Percentiles rank a stretch among this genome's conserved stretches.
Evolutionary conservation across 2,329 filamentous ascomycete genomes (phyloP).

Genomic region (Colletotrichum aenigma): DNA sequence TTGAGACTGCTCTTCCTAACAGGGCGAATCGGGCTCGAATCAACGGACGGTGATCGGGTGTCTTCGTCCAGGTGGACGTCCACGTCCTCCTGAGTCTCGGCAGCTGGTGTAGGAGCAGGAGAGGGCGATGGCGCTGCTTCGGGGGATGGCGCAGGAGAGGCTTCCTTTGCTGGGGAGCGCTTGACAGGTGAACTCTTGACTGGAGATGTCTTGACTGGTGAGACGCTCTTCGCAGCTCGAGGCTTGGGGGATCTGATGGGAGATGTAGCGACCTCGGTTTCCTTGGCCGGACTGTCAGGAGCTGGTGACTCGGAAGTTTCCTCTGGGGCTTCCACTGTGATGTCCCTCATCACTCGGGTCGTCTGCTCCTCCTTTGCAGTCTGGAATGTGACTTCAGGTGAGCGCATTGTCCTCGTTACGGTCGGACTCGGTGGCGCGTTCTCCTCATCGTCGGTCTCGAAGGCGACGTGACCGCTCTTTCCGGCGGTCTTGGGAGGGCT

Average conservation of each 20-base stretch:
- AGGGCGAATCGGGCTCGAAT: constrained; percentile 76
- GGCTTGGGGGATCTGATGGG: constrained; percentile 22
- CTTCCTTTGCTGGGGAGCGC: constrained; percentile 26
- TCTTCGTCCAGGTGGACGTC: constrained; percentile 46
- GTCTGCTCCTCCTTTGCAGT: constrained; percentile 50
- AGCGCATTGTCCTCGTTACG: constrained; percentile 24
- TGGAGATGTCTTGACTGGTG: constrained; percentile 24
- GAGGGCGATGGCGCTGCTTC: neutral
- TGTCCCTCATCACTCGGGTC: constrained; percentile 23
- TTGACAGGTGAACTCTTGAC: constrained; percentile 21
- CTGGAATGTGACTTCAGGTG: constrained; percentile 43
- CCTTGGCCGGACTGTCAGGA: constrained; percentile 22
- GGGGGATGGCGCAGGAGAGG: constrained; percentile 19
- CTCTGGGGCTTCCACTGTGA: constrained; percentile 8
- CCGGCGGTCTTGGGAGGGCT: constrained; percentile 13
- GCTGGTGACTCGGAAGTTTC: constrained; percentile 20
- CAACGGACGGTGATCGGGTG: constrained; percentile 67
- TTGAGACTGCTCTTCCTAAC: constrained; percentile 92
- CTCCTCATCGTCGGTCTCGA: constrained; percentile 12
- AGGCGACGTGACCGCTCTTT: constrained; percentile 16
- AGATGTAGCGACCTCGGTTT: neutral
- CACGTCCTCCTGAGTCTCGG: constrained; percentile 7
- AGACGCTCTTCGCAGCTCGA: constrained; percentile 24
- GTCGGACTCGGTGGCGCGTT: constrained; percentile 22
- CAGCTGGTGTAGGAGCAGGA: neutral